Evolutionary conservation across 129 eudicot genomes (phyloP), one percentile per base, ranked within the genome.

Genomic region (Deinandra increscens): DNA sequence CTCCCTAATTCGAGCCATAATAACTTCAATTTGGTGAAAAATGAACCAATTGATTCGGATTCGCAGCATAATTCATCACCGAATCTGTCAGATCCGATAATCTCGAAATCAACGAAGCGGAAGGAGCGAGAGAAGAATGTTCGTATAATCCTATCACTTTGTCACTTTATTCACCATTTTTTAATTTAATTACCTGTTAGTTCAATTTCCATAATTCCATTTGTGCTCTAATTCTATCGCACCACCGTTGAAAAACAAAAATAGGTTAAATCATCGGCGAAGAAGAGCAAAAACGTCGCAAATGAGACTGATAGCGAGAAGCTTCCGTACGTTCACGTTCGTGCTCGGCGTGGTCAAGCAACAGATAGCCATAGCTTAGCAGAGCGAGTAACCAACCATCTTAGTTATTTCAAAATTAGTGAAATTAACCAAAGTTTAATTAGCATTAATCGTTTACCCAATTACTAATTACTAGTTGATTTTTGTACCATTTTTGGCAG

Each of bases 351-450:
- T 1, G 98, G 98, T 49, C 90, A 93, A 83, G 97, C 98, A 31
- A 89, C 98, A 14, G 98, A 93, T 74, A 89, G 98, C 86, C 98
- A 89, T 67, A 93, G 98, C 82, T 83, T 93, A 81, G 98, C 98
- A 75, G 98, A 93, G 76, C 71, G 98, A 78, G 98, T 89, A 93
- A 77, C 12, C 29, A 93, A 77, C 12, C 17, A 76, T 59, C 19
- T 23, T 11, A 12, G 29, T 46, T 48, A 37, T 59, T 46, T 68
- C 38, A 59, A 1, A 42, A 55, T 75, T 73, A 41, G 46, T 42
- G 58, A 61, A 11, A 29, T 14, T 43, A 20, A 41, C 41, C 13
- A 29, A 61, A 26, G 41, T 20, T 12, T 73, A 64, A 60, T 76
- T 66, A 68, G 38, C 63, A 76, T 8, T 19, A 46, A 64, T 4